Base-by-base conservation (phyloP, 148 eudicot species). In the Heliosperma pusillum region DNA sequence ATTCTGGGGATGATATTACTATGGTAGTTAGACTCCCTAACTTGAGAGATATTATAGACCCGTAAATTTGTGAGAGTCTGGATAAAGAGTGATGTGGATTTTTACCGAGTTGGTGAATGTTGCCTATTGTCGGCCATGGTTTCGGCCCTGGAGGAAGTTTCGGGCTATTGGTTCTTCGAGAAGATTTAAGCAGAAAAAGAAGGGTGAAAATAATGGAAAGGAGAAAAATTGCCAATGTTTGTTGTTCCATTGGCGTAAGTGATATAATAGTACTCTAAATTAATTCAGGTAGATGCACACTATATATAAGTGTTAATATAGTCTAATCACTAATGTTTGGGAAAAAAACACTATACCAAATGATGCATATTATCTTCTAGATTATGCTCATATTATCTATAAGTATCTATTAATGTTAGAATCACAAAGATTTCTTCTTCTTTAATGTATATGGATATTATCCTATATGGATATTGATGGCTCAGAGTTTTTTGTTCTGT, bases 131-230 rank as follows among this genome's bases (percentile, higher is more conserved):
- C 2, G 91, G 87, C 75, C 82, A 75, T 9, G 80, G 82, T 20
- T 53, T 65, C 7, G 90, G 90, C 4, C 90, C 88, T 24, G 88
- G 90, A 4, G 90, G 85, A 8, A 83, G 84, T 56, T 72, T 66
- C 15, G 58, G 30, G 30, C 1, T 29, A 29, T 29, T 29, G 30
- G 3, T 29, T 29, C 3, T 29, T 8, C 3, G 26, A 17, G 2
- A 78, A 16, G 27, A 62, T 55, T 68, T 29, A 29, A 44, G 4
- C 15, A 26, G 56, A 29, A 19, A 36, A 2, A 44, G 25, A 21
- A 45, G 8, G 29, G 57, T 60, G 5, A 56, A 76, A 30, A 68
- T 25, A 10, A 56, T 20, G 20, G n/a, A 1, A 7, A 36, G 36
- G 4, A 53, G 3, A 10, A 40, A 3, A 2, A 36, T 2, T 25